phyloP scores from a whole-genome alignment of 805 yeast species.

The Sungouiozyma intestinalis region DNA sequence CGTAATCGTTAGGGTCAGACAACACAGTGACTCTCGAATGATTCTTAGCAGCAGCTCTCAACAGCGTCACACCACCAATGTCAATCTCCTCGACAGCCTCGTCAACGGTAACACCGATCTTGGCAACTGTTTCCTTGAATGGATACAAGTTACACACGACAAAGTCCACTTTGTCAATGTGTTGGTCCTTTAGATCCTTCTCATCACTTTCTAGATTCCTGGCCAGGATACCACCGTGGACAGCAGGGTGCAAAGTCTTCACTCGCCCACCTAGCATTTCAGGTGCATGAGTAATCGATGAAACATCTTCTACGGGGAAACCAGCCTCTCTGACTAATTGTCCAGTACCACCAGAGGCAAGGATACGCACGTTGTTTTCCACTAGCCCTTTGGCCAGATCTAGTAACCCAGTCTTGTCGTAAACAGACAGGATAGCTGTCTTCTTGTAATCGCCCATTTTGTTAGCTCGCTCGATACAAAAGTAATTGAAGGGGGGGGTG shows the following conservation, averaged over 20 bases:
- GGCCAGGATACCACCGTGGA: conserved; percentile 95
- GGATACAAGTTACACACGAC: conserved; percentile 98
- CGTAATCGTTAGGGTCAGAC: conserved; percentile 90
- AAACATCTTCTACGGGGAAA: conserved; percentile 93
- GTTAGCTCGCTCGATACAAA: not conserved
- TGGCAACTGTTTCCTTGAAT: conserved; percentile 93
- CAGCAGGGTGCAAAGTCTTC: conserved; percentile 97
- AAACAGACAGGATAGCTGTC: conserved; percentile 93
- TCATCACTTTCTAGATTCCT: conserved; percentile 88
- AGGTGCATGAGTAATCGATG: conserved; percentile 93
- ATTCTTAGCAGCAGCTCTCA: conserved; percentile 98
- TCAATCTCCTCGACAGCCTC: conserved; percentile 99
- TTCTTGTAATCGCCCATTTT: conserved; percentile 33
- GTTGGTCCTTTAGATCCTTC: conserved; percentile 75
- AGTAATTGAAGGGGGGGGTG: not conserved
- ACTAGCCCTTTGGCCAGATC: conserved; percentile 94
- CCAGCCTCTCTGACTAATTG: conserved; percentile 92
- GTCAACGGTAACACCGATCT: conserved; percentile 86
- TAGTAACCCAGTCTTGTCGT: conserved; percentile 92
- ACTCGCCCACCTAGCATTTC: conserved; percentile 99
- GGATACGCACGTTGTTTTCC: conserved; percentile 77
- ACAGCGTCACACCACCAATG: conserved; percentile 93
- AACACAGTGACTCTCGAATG: conserved; percentile 92
- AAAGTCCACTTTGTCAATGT: conserved; percentile 90
- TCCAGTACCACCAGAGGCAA: conserved; percentile 98